phyloP scores from a whole-genome alignment of 805 yeast species.

The Teunomyces cretensis region DNA sequence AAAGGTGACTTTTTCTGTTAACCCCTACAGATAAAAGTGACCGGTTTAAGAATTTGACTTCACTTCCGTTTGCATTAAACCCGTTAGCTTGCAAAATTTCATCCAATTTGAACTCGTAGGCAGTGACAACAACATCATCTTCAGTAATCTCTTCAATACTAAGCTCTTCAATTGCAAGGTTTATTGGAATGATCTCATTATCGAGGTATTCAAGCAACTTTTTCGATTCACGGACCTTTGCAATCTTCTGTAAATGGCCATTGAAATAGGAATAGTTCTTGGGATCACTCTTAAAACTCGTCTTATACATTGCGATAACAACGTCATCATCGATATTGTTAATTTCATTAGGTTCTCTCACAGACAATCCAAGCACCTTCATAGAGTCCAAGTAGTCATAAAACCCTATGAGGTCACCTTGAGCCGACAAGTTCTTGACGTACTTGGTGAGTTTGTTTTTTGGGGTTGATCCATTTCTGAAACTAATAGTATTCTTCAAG shows the following conservation, averaged over 20 bases:
- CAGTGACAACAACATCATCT: conserved; percentile 70
- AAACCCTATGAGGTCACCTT: conserved; percentile 35
- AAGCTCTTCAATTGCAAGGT: conserved; percentile 35
- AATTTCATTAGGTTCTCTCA: conserved; percentile 11
- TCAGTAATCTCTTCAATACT: conserved; percentile 44
- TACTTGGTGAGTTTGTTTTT: conserved; percentile 27
- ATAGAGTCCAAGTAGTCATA: conserved; percentile 34
- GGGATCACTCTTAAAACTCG: conserved; percentile 29
- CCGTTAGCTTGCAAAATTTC: conserved; percentile 43
- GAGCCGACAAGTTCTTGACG: conserved; percentile 21
- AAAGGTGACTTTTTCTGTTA: conserved; percentile 52
- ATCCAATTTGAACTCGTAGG: conserved; percentile 62
- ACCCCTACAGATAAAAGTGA: conserved; percentile 65
- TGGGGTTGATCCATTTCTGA: conserved; percentile 13
- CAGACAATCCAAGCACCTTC: conserved; percentile 28
- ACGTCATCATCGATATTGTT: conserved; percentile 31
- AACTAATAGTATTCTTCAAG: conserved; percentile 23
- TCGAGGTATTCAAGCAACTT: conserved; percentile 22
- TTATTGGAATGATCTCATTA: conserved; percentile 33
- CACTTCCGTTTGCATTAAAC: conserved; percentile 32
- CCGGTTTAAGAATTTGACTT: conserved; percentile 43
- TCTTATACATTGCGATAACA: conserved; percentile 34
- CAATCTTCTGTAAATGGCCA: conserved; percentile 26
- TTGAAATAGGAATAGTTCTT: conserved; percentile 38
- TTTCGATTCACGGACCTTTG: conserved; percentile 23